Percentiles rank a stretch among this genome's conserved stretches.
phyloP scores from a whole-genome alignment of 306 rosid genomes.

The Purshia tridentata region DNA sequence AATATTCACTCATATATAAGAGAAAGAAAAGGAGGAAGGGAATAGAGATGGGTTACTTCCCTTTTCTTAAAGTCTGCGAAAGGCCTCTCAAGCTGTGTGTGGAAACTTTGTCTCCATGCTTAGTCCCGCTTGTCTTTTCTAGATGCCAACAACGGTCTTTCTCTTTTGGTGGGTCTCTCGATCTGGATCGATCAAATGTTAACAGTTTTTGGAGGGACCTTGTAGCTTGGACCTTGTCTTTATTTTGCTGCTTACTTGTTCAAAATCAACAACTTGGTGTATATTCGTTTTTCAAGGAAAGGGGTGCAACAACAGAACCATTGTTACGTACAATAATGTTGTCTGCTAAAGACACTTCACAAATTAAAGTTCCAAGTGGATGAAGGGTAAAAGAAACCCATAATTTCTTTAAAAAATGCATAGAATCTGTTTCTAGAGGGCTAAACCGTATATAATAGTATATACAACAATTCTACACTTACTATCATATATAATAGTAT shows the following conservation, averaged over 20 bases:
- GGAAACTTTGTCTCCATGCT: constrained; percentile 85
- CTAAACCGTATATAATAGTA: no score
- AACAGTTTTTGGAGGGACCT: constrained; percentile 28
- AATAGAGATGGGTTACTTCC: constrained; percentile 31
- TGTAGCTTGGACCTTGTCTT: constrained; percentile 6
- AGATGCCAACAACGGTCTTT: constrained; percentile 53
- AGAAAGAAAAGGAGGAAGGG: constrained; percentile 24
- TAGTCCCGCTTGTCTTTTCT: constrained; percentile 56
- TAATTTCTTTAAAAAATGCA: no score
- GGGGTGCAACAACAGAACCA: neutral
- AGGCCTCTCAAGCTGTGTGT: constrained; percentile 49
- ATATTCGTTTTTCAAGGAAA: constrained; percentile 22
- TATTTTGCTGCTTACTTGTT: neutral
- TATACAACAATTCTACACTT: no score
- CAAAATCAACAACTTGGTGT: constrained; percentile 17
- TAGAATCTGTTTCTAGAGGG: no score
- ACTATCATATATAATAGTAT: no score
- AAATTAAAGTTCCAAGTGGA: no score
- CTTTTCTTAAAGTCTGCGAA: constrained; percentile 82
- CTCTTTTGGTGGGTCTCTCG: constrained; percentile 47
- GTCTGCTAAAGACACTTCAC: constrained; percentile 2
- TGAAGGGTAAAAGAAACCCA: no score
- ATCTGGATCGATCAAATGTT: neutral
- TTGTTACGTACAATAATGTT: neutral
- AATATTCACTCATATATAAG: constrained; percentile 15